These are phyloP conservation scores for Penium margaritaceum DNA, from an alignment of 139 green algal species.

Conservation along the genomic window DNA sequence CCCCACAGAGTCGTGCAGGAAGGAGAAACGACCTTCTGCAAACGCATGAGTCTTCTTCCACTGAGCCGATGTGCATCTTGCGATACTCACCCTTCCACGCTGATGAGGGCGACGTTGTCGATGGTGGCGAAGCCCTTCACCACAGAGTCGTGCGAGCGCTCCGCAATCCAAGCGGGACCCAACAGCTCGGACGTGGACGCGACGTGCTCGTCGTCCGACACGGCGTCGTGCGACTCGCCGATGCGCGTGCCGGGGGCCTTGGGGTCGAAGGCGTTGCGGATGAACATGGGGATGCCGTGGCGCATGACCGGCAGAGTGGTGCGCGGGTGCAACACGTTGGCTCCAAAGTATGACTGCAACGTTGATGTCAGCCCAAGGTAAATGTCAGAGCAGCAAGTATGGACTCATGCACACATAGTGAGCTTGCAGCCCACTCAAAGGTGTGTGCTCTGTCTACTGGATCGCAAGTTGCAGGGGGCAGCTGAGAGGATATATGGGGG, in stretches of 20 bases:
- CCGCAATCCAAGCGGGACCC: no score
- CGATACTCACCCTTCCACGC: conserved; percentile 74
- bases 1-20: no score
- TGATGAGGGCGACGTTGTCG: conserved; percentile 84
- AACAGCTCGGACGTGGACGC: background rate
- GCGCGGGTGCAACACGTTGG: conserved; percentile 92
- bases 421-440: no score
- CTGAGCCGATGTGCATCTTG: no score
- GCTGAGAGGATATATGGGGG: no score
- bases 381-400: no score
- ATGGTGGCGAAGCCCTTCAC: conserved; percentile 98
- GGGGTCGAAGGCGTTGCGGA: conserved; percentile 95
- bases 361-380: no score
- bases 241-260: conserved; percentile 57
- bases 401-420: no score
- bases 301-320: conserved; percentile 92
- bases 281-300: conserved; percentile 85
- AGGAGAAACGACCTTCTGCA: no score
- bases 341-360: conserved; percentile 85
- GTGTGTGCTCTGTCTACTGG: no score
- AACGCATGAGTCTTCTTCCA: no score
- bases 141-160: background rate
- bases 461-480: no score
- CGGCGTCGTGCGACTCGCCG: background rate
- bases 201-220: conserved; percentile 1